Percentiles rank a stretch among this genome's conserved stretches.
Evolutionary conservation across 306 rosid genomes (phyloP).

Genomic region (Luffa acutangula): DNA sequence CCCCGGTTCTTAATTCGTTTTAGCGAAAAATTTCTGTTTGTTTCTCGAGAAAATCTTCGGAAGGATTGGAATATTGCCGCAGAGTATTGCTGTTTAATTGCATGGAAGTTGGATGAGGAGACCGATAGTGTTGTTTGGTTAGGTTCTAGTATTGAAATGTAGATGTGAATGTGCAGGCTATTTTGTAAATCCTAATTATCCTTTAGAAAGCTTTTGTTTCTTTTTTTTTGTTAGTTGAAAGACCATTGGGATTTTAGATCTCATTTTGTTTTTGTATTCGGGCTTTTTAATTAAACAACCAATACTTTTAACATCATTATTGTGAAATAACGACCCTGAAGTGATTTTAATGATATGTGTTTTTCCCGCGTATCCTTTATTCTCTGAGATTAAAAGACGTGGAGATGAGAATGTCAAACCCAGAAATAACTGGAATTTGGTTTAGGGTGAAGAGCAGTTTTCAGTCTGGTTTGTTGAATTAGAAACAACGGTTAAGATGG

Average conservation of each 20-base stretch:
- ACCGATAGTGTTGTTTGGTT: background rate
- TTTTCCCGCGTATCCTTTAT: background rate
- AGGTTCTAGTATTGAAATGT: background rate
- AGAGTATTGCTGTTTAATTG: background rate
- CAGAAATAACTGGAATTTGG: background rate
- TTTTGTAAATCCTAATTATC: background rate
- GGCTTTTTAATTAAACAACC: background rate
- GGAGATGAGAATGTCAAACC: background rate
- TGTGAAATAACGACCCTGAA: background rate
- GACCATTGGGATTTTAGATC: background rate
- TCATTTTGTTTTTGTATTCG: background rate
- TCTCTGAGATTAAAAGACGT: background rate
- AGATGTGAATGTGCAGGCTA: background rate
- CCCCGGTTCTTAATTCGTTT: background rate
- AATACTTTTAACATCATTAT: background rate
- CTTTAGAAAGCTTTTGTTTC: background rate
- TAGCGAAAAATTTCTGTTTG: background rate
- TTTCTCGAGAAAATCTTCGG: background rate
- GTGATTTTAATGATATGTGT: background rate
- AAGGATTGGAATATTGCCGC: background rate
- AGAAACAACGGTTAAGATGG: background rate
- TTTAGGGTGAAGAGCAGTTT: background rate
- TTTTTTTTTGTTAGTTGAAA: background rate
- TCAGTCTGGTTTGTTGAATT: background rate
- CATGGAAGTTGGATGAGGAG: background rate